Conservation (phyloP, 2,329 filamentous ascomycete species). For the Alternaria sp. region DNA sequence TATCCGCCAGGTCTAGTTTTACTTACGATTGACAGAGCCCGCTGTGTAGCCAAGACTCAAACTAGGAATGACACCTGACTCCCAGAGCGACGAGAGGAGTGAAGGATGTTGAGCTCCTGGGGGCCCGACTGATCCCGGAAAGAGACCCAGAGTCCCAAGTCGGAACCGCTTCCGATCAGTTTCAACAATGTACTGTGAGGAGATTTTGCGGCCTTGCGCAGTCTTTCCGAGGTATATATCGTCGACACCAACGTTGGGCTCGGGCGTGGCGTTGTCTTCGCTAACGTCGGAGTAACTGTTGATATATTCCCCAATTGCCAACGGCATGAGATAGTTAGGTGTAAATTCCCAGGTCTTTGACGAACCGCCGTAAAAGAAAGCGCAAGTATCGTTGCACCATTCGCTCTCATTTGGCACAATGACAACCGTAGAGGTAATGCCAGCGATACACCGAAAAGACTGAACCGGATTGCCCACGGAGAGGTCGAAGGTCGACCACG, state of each 20-base stretch:
- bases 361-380: conserved; percentile 45
- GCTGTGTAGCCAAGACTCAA: conserved; percentile 27
- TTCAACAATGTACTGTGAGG: not conserved
- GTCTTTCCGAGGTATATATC: not conserved
- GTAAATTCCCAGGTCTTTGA: not conserved
- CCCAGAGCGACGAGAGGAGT: conserved; percentile 23
- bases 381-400: conserved; percentile 6
- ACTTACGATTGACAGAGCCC: conserved; percentile 28
- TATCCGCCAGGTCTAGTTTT: not conserved
- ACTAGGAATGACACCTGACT: conserved; percentile 42
- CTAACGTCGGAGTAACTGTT: not conserved
- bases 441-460: conserved; percentile 19
- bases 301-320: not conserved
- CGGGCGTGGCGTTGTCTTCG: not conserved
- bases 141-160: not conserved
- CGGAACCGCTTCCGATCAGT: not conserved
- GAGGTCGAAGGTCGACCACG: conserved; percentile 39
- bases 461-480: conserved; percentile 37
- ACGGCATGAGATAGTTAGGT: not conserved
- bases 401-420: accelerated
- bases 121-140: not conserved
- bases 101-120: not conserved
- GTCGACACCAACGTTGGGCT: not conserved
- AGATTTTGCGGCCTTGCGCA: not conserved
- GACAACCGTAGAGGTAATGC: not conserved